Base-by-base conservation (phyloP, 2,329 filamentous ascomycete genomes). In the Cercospora janseana region DNA sequence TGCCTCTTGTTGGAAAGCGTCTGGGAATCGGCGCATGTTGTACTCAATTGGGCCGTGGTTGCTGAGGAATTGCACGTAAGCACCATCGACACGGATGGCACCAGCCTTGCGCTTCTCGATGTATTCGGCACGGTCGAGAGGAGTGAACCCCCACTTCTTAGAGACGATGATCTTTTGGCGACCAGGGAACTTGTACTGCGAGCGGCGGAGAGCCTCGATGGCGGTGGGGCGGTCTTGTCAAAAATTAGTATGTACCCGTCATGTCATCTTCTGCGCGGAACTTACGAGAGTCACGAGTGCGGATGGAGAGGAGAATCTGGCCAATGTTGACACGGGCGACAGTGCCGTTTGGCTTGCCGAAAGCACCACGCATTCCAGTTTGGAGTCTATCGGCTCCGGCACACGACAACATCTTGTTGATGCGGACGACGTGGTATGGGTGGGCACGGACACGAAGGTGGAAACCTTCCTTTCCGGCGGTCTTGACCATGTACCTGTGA, bases 351-450 rank as follows among this genome's bases (percentile, higher is more conserved):
- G 93, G 93, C 87, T 98, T 98, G 74, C 93, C 93, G 86, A 90
- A 98, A 69, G 93, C 93, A 86, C 93, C 93, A 87, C 93, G 92
- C 93, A 98, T 98, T 83, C 93, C 93, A 68, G 93, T 98, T 80
- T 98, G 93, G 78, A 98, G 83, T 87, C 93, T 90, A 97, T 98
- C 93, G 86, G 93, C 93, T 84, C 93, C 93, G 72, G 93, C 93
- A 78, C 93, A 98, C 74, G 93, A 97, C 89, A 98, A 92, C 93
- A 98, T 98, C 88, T 98, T 98, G 90, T 98, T 98, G 91, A 98
- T 98, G 79, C 93, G 93, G 83, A 98, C 87, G 79, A 98, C 93
- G 83, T 98, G 93, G 89, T 88, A 98, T 65, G 93, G 93, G 84
- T 98, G 93, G 72, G 90, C 91, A 73, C 93, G 81, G 69, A 85